Evolutionary conservation across 2,329 filamentous ascomycete genomes (phyloP).

Genomic region (Coniochaeta hoffmannii): DNA sequence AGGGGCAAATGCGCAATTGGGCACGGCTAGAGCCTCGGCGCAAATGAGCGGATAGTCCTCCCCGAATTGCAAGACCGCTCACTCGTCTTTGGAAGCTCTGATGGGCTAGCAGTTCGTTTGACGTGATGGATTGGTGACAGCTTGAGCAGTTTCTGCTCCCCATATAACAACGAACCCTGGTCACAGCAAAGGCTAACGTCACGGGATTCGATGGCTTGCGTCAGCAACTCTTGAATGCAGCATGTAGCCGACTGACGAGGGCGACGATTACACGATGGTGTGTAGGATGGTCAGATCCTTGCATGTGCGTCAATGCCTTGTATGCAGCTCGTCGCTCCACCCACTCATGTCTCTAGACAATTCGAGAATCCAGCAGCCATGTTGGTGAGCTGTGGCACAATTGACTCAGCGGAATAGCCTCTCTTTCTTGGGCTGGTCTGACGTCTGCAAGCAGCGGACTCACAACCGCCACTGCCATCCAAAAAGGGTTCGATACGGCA

Average conservation of each 20-base stretch:
- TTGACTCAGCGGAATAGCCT: conserved; percentile 10
- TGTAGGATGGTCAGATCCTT: conserved; percentile 15
- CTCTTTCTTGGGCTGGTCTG: background rate
- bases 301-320: conserved; percentile 33
- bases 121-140: background rate
- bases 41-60: background rate
- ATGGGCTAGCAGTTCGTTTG: background rate
- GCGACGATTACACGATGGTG: background rate
- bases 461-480: conserved; percentile 7
- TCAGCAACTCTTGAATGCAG: background rate
- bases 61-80: background rate
- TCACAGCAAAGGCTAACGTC: background rate
- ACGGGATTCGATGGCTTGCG: background rate
- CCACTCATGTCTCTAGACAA: conserved; percentile 7
- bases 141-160: background rate
- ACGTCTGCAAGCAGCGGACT: conserved; percentile 2
- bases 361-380: background rate
- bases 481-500: conserved; percentile 10
- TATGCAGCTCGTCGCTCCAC: conserved; percentile 18
- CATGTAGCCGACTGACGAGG: background rate
- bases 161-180: background rate
- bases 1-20: background rate
- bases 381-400: background rate
- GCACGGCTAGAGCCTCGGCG: background rate
- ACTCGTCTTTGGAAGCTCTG: background rate